Base-by-base conservation (phyloP, 352 stramenopile species). In the Blastocystis sp. region DNA sequence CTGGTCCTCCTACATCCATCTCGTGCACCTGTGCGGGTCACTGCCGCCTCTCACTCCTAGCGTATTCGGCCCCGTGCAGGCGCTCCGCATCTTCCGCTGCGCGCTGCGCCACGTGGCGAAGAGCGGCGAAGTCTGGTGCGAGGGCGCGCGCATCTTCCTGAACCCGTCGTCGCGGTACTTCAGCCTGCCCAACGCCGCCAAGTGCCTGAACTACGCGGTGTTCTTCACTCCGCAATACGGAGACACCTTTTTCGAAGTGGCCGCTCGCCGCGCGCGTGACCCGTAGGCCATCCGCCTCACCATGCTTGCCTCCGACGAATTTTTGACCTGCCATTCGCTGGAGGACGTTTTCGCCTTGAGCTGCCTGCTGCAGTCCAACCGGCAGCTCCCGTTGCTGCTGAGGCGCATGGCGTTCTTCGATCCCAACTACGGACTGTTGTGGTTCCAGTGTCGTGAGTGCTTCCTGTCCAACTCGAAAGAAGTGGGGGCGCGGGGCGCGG, bases 371-470 rank as follows among this genome's bases (percentile, higher is more conserved):
- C 43, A 82, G 7, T 87, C 68, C 21, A 11, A 65, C 24, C 40
- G 42, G 28, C 21, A 34, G 14, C 42, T 89, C 7, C 28, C 60
- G 21, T 89, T 60, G 9, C 63, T 89, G 11, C 63, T 87, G 21
- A 89, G 76, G 89, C 90, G 34, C 95, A 92, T 82, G 90, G 92
- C 34, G 95, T 88, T 95, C 89, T 93, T 93, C 21, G 93, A 96
- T 87, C 94, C 94, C 0, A 97, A 97, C 88, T 97, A 97, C 90
- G 94, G 94, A 17, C 91, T 91, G 74, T 80, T 96, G 63, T 97
- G 94, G 93, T 96, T 97, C 89, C 90, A 92, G 66, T 95, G 92
- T 66, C 89, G 89, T 45, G 64, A 88, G 17, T 88, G 61, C 54
- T 38, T 84, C 45, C 34, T 63, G 2, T 68, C 74, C 10, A 24